Evolutionary conservation across 306 rosid genomes (phyloP).

Genomic region (Prunus davidiana): DNA sequence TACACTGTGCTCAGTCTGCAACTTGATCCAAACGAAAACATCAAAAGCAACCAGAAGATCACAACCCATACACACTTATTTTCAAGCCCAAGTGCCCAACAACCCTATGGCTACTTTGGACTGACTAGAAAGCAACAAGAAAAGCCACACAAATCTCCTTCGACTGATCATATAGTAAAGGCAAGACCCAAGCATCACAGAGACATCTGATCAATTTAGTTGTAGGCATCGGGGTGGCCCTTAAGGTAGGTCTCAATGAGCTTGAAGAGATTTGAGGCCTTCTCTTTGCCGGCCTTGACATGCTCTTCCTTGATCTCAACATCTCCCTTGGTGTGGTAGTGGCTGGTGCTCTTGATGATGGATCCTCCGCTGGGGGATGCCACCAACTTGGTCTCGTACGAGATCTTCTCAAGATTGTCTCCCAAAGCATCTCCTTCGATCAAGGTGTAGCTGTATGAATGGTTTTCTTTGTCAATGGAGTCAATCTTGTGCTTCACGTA

Average conservation of each 20-base stretch:
- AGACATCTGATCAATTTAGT: slow-evolving; percentile 12
- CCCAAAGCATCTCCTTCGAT: slow-evolving; percentile 44
- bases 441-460: slow-evolving; percentile 31
- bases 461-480: slow-evolving; percentile 28
- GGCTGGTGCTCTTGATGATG: slow-evolving; percentile 34
- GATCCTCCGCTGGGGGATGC: slow-evolving; percentile 39
- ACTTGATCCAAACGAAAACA: slow-evolving; percentile 3
- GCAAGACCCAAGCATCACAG: not conserved
- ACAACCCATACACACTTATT: slow-evolving; percentile 5
- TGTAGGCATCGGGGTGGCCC: slow-evolving; percentile 38
- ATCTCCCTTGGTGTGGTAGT: slow-evolving; percentile 37
- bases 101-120: not conserved
- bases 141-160: slow-evolving; percentile 15
- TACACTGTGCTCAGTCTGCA: slow-evolving; percentile 1
- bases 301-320: slow-evolving; percentile 23
- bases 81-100: not conserved
- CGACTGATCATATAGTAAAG: not conserved
- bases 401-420: slow-evolving; percentile 41
- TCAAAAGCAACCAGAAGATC: slow-evolving; percentile 4
- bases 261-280: slow-evolving; percentile 33
- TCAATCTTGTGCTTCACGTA: slow-evolving; percentile 42
- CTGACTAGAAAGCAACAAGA: not conserved
- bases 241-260: slow-evolving; percentile 41
- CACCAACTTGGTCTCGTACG: slow-evolving; percentile 37
- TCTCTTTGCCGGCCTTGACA: slow-evolving; percentile 40